A percentile compares a stretch with the other conserved stretches of the same genome.
phyloP scores from a whole-genome alignment of 2,329 filamentous ascomycete species.

The Colletotrichum neosansevieriae region DNA sequence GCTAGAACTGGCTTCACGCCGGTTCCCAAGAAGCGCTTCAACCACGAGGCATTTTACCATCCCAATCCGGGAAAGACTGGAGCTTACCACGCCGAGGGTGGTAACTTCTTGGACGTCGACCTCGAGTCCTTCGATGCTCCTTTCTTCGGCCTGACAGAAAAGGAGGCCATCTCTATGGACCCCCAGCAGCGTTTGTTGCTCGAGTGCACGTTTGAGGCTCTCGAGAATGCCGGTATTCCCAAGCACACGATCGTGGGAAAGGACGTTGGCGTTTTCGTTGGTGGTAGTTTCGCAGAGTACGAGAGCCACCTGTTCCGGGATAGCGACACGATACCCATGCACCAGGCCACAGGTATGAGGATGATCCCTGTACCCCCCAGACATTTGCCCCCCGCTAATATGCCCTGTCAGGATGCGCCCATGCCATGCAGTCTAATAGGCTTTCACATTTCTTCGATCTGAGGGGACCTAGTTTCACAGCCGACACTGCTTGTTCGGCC shows the following conservation, averaged over 20 bases:
- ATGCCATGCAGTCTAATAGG: constrained; percentile 66
- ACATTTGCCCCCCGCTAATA: constrained; percentile 39
- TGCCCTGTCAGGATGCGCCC: constrained; percentile 55
- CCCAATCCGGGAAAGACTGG: constrained; percentile 58
- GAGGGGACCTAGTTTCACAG: constrained; percentile 63
- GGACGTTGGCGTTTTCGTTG: constrained; percentile 64
- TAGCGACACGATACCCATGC: constrained; percentile 61
- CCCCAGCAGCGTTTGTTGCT: constrained; percentile 66
- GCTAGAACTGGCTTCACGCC: constrained; percentile 55
- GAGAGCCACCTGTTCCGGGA: constrained; percentile 59
- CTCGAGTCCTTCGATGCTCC: constrained; percentile 62
- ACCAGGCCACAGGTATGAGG: constrained; percentile 61
- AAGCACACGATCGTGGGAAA: constrained; percentile 60
- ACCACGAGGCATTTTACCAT: constrained; percentile 55
- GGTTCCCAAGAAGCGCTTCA: constrained; percentile 61
- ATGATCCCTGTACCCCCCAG: neutral
- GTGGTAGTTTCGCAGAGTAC: constrained; percentile 62
- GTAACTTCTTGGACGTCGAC: constrained; percentile 60
- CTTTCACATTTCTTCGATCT: constrained; percentile 69
- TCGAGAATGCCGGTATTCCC: constrained; percentile 65
- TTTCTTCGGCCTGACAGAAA: constrained; percentile 65
- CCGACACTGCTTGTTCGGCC: constrained; percentile 66
- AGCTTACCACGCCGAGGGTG: constrained; percentile 44
- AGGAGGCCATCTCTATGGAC: constrained; percentile 65
- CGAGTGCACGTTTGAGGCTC: constrained; percentile 66